These are phyloP conservation scores for Rhododendron griersonianum DNA, from an alignment of 148 eudicot species.

Conservation along the genomic window DNA sequence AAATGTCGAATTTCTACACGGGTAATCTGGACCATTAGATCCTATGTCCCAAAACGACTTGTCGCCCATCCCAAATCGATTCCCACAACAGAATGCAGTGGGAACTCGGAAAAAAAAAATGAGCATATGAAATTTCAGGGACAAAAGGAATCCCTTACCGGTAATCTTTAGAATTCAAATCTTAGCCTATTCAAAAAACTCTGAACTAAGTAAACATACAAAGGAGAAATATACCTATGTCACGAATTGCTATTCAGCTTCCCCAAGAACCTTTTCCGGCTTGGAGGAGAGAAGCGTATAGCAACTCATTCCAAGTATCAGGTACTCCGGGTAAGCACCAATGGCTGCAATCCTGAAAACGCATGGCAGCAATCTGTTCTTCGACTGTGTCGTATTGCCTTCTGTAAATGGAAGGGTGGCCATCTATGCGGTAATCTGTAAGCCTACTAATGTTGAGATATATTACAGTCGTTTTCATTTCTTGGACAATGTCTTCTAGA, in stretches of 20 bases:
- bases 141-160: background rate
- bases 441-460: constrained; percentile 82
- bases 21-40: background rate
- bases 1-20: background rate
- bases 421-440: constrained; percentile 85
- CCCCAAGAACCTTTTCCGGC: constrained; percentile 42
- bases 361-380: constrained; percentile 41
- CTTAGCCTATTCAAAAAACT: background rate
- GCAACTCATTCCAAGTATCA: constrained; percentile 83
- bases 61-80: background rate
- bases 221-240: background rate
- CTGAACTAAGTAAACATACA: background rate
- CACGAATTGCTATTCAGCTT: constrained; percentile 5
- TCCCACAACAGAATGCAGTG: background rate
- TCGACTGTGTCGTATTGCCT: constrained; percentile 34
- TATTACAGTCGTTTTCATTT: constrained; percentile 70
- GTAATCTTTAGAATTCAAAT: background rate
- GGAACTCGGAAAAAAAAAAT: background rate
- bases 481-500: constrained; percentile 45
- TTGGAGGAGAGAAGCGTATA: constrained; percentile 60
- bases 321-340: constrained; percentile 99
- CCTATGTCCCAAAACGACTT: background rate
- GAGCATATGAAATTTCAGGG: background rate
- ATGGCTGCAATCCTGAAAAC: constrained; percentile 85
- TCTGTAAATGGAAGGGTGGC: constrained; percentile 83